Conservation (phyloP, 345 rosid species). For the Reutealis trisperma region DNA sequence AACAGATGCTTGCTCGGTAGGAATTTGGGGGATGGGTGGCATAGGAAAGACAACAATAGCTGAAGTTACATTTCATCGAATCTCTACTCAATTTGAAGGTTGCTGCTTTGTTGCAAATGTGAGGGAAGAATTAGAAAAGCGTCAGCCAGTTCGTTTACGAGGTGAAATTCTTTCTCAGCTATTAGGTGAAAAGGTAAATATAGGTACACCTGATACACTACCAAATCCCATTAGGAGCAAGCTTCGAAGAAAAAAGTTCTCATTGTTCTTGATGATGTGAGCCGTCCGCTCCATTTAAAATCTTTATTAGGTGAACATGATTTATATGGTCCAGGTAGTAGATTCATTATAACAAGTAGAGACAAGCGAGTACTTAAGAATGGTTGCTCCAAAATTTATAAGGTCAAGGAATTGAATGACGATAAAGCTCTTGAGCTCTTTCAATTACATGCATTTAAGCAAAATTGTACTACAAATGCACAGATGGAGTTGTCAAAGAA, state of each 20-base stretch:
- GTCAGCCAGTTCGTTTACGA: no score
- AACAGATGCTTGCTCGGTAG: neutral
- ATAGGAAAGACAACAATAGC: conserved; percentile 7
- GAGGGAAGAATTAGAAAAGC: neutral
- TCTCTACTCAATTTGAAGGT: neutral
- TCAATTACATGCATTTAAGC: neutral
- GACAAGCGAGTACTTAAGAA: neutral
- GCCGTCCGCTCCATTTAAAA: accelerated
- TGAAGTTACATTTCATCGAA: neutral
- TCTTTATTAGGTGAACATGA: neutral
- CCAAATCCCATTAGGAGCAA: neutral
- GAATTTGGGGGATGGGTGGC: conserved; percentile 15
- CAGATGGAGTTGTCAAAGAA: neutral
- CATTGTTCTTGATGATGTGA: conserved; percentile 14
- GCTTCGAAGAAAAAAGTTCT: neutral
- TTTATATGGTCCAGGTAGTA: neutral
- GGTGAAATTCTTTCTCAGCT: neutral
- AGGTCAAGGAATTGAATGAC: neutral
- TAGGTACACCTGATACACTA: no score
- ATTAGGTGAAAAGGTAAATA: neutral
- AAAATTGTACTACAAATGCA: neutral
- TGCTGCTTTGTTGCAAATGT: neutral
- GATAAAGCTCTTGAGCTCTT: neutral
- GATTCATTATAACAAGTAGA: neutral
- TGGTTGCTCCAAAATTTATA: neutral